Evolutionary conservation across 2,329 filamentous ascomycete species (phyloP).

Genomic region (Nothomitra cinnamomea): DNA sequence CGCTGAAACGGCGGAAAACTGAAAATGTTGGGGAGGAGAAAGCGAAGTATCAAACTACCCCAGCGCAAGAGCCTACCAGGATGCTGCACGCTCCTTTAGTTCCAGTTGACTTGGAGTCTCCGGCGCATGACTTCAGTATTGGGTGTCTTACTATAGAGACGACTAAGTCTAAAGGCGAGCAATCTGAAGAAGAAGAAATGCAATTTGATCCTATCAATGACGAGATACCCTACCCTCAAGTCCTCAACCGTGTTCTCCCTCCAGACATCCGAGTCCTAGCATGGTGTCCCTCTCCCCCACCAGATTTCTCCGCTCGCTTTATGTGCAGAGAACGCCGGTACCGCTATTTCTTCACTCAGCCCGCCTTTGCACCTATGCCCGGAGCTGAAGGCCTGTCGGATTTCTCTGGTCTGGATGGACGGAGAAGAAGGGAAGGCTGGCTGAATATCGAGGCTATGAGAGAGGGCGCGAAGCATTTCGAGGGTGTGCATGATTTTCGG

Average conservation of each 20-base stretch:
- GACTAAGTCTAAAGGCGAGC: conserved; percentile 17
- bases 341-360: conserved; percentile 95
- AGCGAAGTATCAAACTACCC: conserved; percentile 7
- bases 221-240: conserved; percentile 67
- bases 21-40: conserved; percentile 9
- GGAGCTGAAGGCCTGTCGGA: conserved; percentile 30
- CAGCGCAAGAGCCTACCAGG: background rate
- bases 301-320: conserved; percentile 77
- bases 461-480: conserved; percentile 58
- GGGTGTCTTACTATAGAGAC: background rate
- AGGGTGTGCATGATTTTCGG: conserved; percentile 81
- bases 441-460: conserved; percentile 81
- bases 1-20: conserved; percentile 25
- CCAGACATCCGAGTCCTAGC: conserved; percentile 79
- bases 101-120: background rate
- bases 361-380: conserved; percentile 50
- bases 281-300: conserved; percentile 73
- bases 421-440: conserved; percentile 39
- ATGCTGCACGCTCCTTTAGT: background rate
- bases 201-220: conserved; percentile 52
- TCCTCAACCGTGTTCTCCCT: conserved; percentile 77
- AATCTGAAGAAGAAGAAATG: conserved; percentile 20
- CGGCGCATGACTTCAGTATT: background rate
- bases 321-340: conserved; percentile 84
- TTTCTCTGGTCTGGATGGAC: conserved; percentile 12